These are phyloP conservation scores for Penicillium paradoxum DNA, from an alignment of 495 filamentous ascomycete genomes.

Conservation along the genomic window DNA sequence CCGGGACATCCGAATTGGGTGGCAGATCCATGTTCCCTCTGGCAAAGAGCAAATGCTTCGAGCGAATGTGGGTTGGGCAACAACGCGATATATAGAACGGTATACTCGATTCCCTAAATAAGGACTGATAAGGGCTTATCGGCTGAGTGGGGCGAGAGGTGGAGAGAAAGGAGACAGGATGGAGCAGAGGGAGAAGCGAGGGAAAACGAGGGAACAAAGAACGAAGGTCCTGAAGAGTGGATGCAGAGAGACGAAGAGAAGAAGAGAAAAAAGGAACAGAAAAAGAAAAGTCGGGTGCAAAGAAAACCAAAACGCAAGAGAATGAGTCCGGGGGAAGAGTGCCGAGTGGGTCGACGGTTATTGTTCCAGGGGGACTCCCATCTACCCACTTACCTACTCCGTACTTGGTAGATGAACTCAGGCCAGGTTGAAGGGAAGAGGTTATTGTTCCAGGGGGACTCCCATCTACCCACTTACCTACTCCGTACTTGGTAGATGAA, in stretches of 20 bases:
- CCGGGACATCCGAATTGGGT: background rate
- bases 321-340: constrained; percentile 16
- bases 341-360: constrained; percentile 3
- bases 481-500: too few relatives aligned
- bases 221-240: too few relatives aligned
- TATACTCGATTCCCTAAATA: background rate
- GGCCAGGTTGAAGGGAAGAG: too few relatives aligned
- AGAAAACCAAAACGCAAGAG: background rate
- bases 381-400: too few relatives aligned
- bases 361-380: too few relatives aligned
- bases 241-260: background rate
- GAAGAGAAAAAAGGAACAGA: constrained; percentile 6
- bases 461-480: too few relatives aligned
- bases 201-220: background rate
- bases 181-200: background rate
- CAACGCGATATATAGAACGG: background rate
- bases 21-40: constrained; percentile 22
- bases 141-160: constrained; percentile 1
- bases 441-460: too few relatives aligned
- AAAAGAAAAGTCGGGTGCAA: background rate
- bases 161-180: constrained; percentile 1
- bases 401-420: too few relatives aligned
- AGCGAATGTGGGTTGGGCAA: background rate
- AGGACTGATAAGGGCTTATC: constrained; percentile 27
- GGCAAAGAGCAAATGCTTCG: background rate